A percentile compares a stretch with the other conserved stretches of the same genome.
These are phyloP conservation scores for Penicillium freii DNA, from an alignment of 2,329 filamentous ascomycete species.

Conservation along the genomic window DNA sequence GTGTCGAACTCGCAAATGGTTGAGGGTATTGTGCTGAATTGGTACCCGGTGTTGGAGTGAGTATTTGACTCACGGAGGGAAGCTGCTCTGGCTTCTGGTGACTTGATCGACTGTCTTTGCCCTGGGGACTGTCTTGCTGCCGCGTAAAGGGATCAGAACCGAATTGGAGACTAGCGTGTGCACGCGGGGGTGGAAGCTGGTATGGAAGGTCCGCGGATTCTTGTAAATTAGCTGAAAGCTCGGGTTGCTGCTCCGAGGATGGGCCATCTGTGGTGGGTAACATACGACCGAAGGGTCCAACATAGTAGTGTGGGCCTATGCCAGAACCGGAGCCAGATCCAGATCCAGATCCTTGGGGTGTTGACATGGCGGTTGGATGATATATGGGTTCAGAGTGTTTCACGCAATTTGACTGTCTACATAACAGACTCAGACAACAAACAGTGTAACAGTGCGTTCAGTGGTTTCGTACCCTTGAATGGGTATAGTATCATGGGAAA, in stretches of 20 bases:
- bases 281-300: constrained; percentile 43
- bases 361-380: constrained; percentile 31
- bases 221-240: constrained; percentile 33
- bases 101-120: constrained; percentile 1
- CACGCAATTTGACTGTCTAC: constrained; percentile 11
- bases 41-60: constrained; percentile 34
- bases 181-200: constrained; percentile 42
- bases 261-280: constrained; percentile 32
- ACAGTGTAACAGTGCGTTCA: neutral
- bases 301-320: constrained; percentile 27
- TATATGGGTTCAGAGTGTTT: constrained; percentile 6
- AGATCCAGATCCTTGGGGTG: neutral
- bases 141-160: constrained; percentile 35
- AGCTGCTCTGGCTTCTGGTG: constrained; percentile 30
- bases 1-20: constrained; percentile 21
- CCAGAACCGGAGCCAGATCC: neutral
- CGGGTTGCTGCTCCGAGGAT: constrained; percentile 28
- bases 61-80: constrained; percentile 42
- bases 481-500: neutral
- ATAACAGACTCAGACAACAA: constrained; percentile 11
- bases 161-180: constrained; percentile 35
- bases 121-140: constrained; percentile 26
- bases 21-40: constrained; percentile 32
- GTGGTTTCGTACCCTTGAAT: neutral
- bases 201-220: constrained; percentile 35